Base-by-base conservation (phyloP, 441 rosid species). In the Erysimum pusillum region DNA sequence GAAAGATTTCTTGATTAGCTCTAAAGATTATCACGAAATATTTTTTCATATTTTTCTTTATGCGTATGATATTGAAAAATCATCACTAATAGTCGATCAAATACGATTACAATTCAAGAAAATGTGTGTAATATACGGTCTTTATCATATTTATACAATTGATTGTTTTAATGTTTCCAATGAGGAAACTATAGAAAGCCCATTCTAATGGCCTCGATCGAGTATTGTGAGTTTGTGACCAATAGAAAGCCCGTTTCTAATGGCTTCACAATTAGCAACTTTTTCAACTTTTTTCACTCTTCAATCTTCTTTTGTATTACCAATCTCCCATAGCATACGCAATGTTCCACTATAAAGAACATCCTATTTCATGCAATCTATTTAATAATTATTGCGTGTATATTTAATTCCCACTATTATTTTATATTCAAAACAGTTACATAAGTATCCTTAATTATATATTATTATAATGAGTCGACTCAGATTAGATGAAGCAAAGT, bases 401-500 rank as follows among this genome's bases (percentile, higher is more conserved):
- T 48, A 8, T 48, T 15, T 48, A 48, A 48, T 48, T 7, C 52
- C 0, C 52, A 48, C 22, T 17, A 17, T 17, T 48, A 35, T 59
- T 48, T 44, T 34, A n/a, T 66, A 35, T 46, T 57, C 58, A 45
- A 66, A 36, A 74, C 42, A 12, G 73, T 58, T 58, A 58, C 67
- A 59, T n/a, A 49, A 20, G 2, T 42, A 45, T 73, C 15, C 2
- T n/a, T n/a, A n/a, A n/a, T n/a, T n/a, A n/a, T n/a, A n/a, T n/a
- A n/a, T n/a, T n/a, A n/a, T n/a, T n/a, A n/a, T n/a, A n/a, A n/a
- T n/a, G 61, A 61, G 57, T 38, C 25, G 2, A 69, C 8, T 34
- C 56, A 65, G 61, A 65, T 49, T 9, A 71, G 49, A 65, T 59
- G 81, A 77, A 65, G 69, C 69, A 71, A 65, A 77, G 35, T 71